A percentile compares a stretch with the other conserved stretches of the same genome.
Conservation (phyloP, 2,329 filamentous ascomycete species). For the Colletotrichum sp. region DNA sequence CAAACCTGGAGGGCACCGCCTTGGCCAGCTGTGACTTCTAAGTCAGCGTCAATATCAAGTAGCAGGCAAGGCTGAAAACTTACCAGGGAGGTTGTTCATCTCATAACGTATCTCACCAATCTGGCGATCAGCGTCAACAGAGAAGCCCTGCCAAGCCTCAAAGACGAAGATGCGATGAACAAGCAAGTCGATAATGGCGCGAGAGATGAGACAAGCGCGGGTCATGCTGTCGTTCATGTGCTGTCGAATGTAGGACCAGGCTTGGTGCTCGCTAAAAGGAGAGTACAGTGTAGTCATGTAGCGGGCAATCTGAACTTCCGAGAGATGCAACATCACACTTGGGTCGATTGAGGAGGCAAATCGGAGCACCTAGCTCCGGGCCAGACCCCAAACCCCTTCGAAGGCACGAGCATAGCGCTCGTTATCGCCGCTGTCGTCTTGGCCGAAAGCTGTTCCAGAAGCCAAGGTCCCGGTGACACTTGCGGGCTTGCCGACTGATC, state of each 20-base stretch:
- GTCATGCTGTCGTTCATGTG: constrained; percentile 43
- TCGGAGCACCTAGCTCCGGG: constrained; percentile 20
- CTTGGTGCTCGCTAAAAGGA: constrained; percentile 38
- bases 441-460: not conserved
- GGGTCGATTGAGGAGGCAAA: constrained; percentile 13
- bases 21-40: constrained; percentile 6
- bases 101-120: constrained; percentile 38
- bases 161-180: constrained; percentile 46
- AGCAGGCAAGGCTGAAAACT: not conserved
- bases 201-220: constrained; percentile 47
- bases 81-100: constrained; percentile 40
- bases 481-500: not conserved
- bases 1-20: constrained; percentile 36
- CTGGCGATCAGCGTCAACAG: constrained; percentile 35
- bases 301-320: constrained; percentile 7
- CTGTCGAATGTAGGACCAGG: constrained; percentile 44
- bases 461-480: not conserved
- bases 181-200: constrained; percentile 46
- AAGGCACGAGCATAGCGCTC: constrained; percentile 18
- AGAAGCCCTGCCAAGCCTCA: constrained; percentile 42
- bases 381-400: constrained; percentile 19
- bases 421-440: constrained; percentile 4
- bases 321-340: not conserved
- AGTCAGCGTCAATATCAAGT: not conserved
- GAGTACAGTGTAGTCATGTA: constrained; percentile 20